Evolutionary conservation across 1,284 basidiomycete genomes (phyloP).

Genomic region (Irpex sp.): DNA sequence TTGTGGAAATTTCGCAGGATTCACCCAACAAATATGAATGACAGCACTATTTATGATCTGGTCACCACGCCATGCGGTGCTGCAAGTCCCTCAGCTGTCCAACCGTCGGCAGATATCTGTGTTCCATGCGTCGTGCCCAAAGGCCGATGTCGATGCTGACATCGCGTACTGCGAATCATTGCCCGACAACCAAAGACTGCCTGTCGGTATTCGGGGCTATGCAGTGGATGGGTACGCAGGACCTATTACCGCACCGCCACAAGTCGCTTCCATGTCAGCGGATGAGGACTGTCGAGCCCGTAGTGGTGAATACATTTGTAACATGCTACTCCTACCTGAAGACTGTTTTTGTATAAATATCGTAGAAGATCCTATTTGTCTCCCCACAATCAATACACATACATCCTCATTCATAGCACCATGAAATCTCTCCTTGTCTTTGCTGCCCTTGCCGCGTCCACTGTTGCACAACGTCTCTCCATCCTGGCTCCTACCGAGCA

Average conservation of each 20-base stretch:
- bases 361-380: neutral
- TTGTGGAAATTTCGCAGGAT: no score
- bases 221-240: neutral
- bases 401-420: neutral
- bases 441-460: conserved; percentile 1
- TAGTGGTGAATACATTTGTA: no score
- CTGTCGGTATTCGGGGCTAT: neutral
- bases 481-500: conserved; percentile 2
- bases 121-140: neutral
- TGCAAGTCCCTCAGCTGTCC: no score
- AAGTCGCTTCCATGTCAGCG: neutral
- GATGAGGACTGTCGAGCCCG: no score
- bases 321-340: no score
- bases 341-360: neutral
- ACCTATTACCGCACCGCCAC: neutral
- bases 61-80: no score
- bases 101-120: neutral
- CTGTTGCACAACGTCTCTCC: conserved; percentile 6
- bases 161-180: neutral
- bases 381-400: neutral
- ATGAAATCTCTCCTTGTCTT: conserved; percentile 6
- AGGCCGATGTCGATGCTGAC: neutral
- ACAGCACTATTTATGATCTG: no score
- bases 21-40: no score
- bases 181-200: neutral